A percentile compares a stretch with the other conserved stretches of the same genome.
phyloP scores from a whole-genome alignment of 345 rosid genomes.

The thale cress (Arabidopsis thaliana) region TAIR10.1 NC_003070.9:3701501-3702000 shows the following conservation, averaged over 20 bases:
- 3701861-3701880: conserved; percentile 2
- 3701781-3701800: conserved; percentile 35
- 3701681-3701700: conserved; percentile 39
- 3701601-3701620: conserved; percentile 15
- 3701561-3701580: neutral
- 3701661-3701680: conserved; percentile 37
- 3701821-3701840: conserved; percentile 28
- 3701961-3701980: neutral
- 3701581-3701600: neutral
- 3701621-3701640: conserved; percentile 30
- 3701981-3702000: neutral
- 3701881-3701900: neutral
- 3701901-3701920: neutral
- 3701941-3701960: neutral
- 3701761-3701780: conserved; percentile 44
- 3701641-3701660: conserved; percentile 34
- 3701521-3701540: neutral
- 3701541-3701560: conserved; percentile 37
- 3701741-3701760: conserved; percentile 43
- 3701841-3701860: conserved; percentile 29
- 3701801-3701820: conserved; percentile 47
- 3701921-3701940: neutral
- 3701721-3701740: conserved; percentile 34
- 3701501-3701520: neutral
- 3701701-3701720: conserved; percentile 40